Percentiles rank a stretch among this genome's conserved stretches.
These are phyloP conservation scores for Meredithiella fracta DNA, from an alignment of 2,329 filamentous ascomycete genomes.

Conservation along the genomic window DNA sequence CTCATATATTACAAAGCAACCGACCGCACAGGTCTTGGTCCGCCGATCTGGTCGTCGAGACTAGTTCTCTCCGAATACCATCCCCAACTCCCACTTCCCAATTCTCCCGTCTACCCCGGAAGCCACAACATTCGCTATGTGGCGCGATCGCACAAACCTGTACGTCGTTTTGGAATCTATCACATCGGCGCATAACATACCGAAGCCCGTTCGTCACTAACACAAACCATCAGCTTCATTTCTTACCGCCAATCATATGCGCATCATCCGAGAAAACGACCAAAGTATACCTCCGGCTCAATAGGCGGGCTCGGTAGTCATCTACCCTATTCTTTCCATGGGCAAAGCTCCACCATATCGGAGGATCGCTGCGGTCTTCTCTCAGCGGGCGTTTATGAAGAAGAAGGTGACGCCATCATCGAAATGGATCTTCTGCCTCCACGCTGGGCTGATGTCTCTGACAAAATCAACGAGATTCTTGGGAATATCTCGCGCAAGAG, in stretches of 20 bases:
- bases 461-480: conserved; percentile 76
- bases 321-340: conserved; percentile 43
- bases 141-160: conserved; percentile 98
- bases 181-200: no score
- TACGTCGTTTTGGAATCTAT: conserved; percentile 28
- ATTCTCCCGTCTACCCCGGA: neutral
- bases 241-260: conserved; percentile 98
- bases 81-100: neutral
- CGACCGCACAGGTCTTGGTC: no score
- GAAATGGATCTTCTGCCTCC: conserved; percentile 96
- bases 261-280: conserved; percentile 80
- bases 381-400: conserved; percentile 57
- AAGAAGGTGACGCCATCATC: conserved; percentile 87
- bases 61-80: neutral
- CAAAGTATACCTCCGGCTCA: conserved; percentile 40
- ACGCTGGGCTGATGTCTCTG: conserved; percentile 87
- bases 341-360: conserved; percentile 24
- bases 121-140: conserved; percentile 53
- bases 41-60: neutral
- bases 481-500: conserved; percentile 68
- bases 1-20: no score
- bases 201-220: neutral
- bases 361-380: conserved; percentile 64
- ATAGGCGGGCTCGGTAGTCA: conserved; percentile 34
- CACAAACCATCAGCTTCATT: conserved; percentile 53